Percentiles rank a stretch among this genome's conserved stretches.
Conservation (phyloP, 331 rosid genomes). For the Quercus lobata region DNA sequence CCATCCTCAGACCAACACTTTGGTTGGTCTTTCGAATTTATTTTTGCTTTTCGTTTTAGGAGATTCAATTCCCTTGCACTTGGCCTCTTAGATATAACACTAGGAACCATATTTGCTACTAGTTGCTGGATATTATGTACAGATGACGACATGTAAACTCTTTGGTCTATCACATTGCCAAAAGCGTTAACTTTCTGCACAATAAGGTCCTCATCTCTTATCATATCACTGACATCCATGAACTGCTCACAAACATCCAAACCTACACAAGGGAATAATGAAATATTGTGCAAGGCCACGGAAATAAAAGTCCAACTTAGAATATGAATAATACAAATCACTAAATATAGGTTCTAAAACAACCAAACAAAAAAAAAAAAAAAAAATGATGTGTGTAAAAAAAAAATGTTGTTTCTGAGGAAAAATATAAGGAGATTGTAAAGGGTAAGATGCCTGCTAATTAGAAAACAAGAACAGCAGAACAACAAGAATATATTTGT, state of each 20-base stretch:
- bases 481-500: background rate
- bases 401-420: background rate
- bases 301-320: slow-evolving; percentile 2
- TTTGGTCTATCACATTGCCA: slow-evolving; percentile 61
- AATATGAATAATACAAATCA: background rate
- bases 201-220: slow-evolving; percentile 93
- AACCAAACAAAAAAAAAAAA: too few species aligned
- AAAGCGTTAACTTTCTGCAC: slow-evolving; percentile 47
- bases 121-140: slow-evolving; percentile 76
- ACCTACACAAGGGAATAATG: slow-evolving; percentile 48
- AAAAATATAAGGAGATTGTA: background rate
- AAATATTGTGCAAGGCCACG: slow-evolving; percentile 13
- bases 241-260: slow-evolving; percentile 90
- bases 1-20: slow-evolving; percentile 88
- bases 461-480: background rate
- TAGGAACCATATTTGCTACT: slow-evolving; percentile 92
- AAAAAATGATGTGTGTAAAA: too few species aligned
- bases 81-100: slow-evolving; percentile 80
- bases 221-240: slow-evolving; percentile 96
- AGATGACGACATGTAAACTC: slow-evolving; percentile 64
- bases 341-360: background rate
- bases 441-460: background rate
- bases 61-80: slow-evolving; percentile 93
- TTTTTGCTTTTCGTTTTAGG: slow-evolving; percentile 90
- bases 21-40: slow-evolving; percentile 78